Evolutionary conservation across 1,139 yeast genomes (phyloP), one percentile per base, ranked within the genome.

Genomic region (Blastobotrys arbuscula): DNA sequence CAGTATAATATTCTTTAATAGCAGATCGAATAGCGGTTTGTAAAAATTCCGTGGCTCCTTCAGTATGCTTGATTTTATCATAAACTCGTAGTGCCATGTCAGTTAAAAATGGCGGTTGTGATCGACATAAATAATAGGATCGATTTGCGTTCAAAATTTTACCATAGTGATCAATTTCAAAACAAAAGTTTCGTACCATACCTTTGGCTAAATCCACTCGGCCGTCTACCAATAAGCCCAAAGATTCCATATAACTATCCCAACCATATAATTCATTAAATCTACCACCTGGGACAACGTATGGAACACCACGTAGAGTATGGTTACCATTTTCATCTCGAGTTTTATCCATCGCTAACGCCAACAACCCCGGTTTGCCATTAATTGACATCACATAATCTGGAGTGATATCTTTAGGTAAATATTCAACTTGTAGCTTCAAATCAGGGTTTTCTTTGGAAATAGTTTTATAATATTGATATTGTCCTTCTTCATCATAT

Each of bases 51-150:
- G 74, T 54, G 1, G 86, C 77, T 39, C 72, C 65, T 7, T 59
- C 51, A 8, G 66, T 62, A 31, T 59, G 62, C 41, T 59, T 60
- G 54, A 84, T 77, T 55, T 79, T 81, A 23, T 81, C 73, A 62
- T 78, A 88, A 0, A 88, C 82, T 49, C 81, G 72, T 49, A 85
- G 63, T 0, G 94, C 82, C 96, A 92, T 86, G 65, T 92, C 98
- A 0, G 97, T 92, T 55, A 94, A 71, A 63, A 92, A 90, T n/a
- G 98, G 98, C 1, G 98, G 98, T 67, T 94, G 98, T 0, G 97
- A 87, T 58, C 98, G 78, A 51, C 95, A 84, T 50, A 92, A 71
- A 63, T 88, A 94, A 68, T 94, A 92, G 1, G 95, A 81, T 61
- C 98, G 77, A 67, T 92, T 94, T 18, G 98, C 98, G 66, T 94